Percentiles rank a stretch among this genome's conserved stretches.
These are phyloP conservation scores for Suhomyces sp. DNA, from an alignment of 805 yeast genomes.

Conservation along the genomic window DNA sequence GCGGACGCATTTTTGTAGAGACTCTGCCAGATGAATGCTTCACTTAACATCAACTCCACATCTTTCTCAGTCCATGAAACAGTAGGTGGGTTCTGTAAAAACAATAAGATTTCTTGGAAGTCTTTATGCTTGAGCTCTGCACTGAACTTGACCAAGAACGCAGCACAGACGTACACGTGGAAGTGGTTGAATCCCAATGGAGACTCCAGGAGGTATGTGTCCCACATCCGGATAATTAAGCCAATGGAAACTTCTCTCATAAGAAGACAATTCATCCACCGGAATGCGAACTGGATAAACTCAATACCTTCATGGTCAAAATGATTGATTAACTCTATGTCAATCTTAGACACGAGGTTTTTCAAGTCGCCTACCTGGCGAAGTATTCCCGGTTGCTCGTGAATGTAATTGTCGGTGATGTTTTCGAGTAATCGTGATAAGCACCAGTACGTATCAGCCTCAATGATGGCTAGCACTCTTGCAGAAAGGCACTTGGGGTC, in stretches of 20 bases:
- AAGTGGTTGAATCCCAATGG: conserved; percentile 84
- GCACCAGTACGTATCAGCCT: conserved; percentile 98
- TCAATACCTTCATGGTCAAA: conserved; percentile 82
- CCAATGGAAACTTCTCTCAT: conserved; percentile 88
- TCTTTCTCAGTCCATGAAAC: conserved; percentile 83
- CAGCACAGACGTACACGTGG: conserved; percentile 97
- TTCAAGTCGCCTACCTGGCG: conserved; percentile 83
- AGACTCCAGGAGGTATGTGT: conserved; percentile 78
- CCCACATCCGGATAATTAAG: conserved; percentile 94
- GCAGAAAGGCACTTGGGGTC: conserved; percentile 63
- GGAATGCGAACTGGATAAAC: conserved; percentile 90
- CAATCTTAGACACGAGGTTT: conserved; percentile 78
- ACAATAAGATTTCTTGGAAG: conserved; percentile 91
- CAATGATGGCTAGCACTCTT: conserved; percentile 66
- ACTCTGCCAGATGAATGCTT: conserved; percentile 96
- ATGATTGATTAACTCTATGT: conserved; percentile 68
- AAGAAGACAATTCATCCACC: conserved; percentile 98
- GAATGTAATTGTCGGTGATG: conserved; percentile 94
- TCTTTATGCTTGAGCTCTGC: conserved; percentile 77
- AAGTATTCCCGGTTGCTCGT: conserved; percentile 96
- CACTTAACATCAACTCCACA: conserved; percentile 87
- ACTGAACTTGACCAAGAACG: conserved; percentile 87
- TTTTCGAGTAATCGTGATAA: conserved; percentile 86
- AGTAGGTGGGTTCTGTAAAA: conserved; percentile 89
- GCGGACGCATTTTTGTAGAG: conserved; percentile 88